Percentiles rank a stretch among this genome's conserved stretches.
Evolutionary conservation across 306 rosid genomes (phyloP).

Genomic region (Macrotyloma uniflorum): DNA sequence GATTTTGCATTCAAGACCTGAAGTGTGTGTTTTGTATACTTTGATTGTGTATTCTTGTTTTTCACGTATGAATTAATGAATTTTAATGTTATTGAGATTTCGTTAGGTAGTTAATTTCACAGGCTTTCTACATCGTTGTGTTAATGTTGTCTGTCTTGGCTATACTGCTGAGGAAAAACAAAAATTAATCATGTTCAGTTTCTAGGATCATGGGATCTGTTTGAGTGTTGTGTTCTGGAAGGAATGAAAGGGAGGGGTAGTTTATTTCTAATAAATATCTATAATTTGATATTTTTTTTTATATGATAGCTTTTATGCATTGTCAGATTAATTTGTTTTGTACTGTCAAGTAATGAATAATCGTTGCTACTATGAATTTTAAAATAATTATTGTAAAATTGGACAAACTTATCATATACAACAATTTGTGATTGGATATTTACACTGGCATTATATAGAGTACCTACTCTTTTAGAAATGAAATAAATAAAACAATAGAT

Average conservation of each 20-base stretch:
- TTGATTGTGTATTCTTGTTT: neutral
- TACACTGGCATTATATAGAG: neutral
- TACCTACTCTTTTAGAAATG: neutral
- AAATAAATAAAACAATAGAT: neutral
- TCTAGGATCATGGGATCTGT: too few species aligned
- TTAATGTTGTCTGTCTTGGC: neutral
- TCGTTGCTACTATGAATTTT: neutral
- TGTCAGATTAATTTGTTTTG: neutral
- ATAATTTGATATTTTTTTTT: neutral
- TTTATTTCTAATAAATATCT: neutral
- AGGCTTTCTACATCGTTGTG: neutral
- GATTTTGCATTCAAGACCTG: neutral
- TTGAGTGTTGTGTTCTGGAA: too few species aligned
- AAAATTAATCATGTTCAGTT: neutral
- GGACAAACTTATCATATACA: neutral
- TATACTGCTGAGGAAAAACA: neutral
- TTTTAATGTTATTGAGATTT: neutral
- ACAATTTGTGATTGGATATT: neutral
- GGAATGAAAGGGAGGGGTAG: neutral
- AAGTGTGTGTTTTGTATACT: neutral
- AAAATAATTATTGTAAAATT: neutral
- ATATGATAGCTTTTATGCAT: too few species aligned
- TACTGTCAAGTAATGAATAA: neutral
- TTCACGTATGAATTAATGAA: neutral
- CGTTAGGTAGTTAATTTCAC: neutral